These are phyloP conservation scores for Hymenoscyphus occultus DNA, from an alignment of 2,329 filamentous ascomycete species.

Conservation along the genomic window DNA sequence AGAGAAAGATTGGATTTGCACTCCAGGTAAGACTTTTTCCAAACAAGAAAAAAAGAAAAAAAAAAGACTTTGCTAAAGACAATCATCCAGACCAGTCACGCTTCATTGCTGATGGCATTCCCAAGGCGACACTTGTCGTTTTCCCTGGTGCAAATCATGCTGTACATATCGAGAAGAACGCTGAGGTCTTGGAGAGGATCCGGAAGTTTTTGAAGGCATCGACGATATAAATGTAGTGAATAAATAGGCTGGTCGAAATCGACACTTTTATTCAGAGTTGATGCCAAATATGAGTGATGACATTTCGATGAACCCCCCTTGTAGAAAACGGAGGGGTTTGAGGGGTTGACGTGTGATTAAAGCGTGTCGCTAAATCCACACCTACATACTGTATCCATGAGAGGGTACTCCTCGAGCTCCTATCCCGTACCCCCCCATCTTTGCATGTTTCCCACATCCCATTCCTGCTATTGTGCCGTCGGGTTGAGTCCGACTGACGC, in stretches of 20 bases:
- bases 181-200: slow-evolving; percentile 28
- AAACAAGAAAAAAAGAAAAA: background rate
- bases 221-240: background rate
- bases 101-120: slow-evolving; percentile 34
- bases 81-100: slow-evolving; percentile 34
- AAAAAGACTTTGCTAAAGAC: background rate
- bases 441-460: background rate
- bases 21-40: slow-evolving; percentile 31
- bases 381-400: background rate
- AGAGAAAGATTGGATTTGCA: slow-evolving; percentile 42
- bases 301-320: too few species aligned
- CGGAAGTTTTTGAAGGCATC: slow-evolving; percentile 14
- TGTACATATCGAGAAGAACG: slow-evolving; percentile 39
- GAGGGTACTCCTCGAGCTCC: too few species aligned
- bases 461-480: background rate
- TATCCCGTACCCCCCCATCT: background rate
- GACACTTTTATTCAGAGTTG: too few species aligned
- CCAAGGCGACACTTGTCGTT: slow-evolving; percentile 32
- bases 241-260: too few species aligned
- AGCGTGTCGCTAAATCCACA: background rate
- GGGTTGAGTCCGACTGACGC: background rate
- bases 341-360: too few species aligned
- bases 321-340: too few species aligned
- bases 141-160: slow-evolving; percentile 38
- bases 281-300: too few species aligned